Base-by-base conservation (phyloP, 83 land plant species). In the Picea abies region DNA sequence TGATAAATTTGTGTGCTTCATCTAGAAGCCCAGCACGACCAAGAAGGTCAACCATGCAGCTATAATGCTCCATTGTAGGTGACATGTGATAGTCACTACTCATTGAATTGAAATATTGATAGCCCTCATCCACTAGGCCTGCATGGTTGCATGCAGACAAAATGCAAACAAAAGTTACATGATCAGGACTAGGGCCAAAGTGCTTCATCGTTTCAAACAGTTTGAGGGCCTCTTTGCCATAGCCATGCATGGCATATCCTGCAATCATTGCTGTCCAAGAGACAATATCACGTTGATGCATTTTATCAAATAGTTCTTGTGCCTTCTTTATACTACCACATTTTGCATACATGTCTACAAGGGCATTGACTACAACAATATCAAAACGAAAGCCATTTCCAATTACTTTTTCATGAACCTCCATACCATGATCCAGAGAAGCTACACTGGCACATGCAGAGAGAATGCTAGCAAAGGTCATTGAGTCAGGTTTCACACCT, bases 381-480 rank as follows among this genome's bases (percentile, higher is more conserved):
- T 79, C 61, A 4, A 10, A 79, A 20, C 20, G 37, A 29, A 79
- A 79, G 4, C 65, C 67, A 35, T 62, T 17, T 62, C 49, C 61
- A 9, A 62, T 79, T 35, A 62, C 19, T 11, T 79, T 60, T 26
- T 62, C 80, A 62, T 79, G 80, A 20, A 79, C 29, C 16, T 79
- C 67, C 61, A 60, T 60, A 63, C 80, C 67, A 62, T 79, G 80
- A 16, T n/a, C 47, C 1, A 79, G 80, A 17, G 22, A 12, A 56
- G 39, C 16, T 63, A 79, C 60, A 44, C 78, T 63, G 41, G 61
- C 80, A 56, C 81, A 83, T 26, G 84, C 86, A n/a, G 70, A 81
- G 8, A 84, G 77, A 23, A 79, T 63, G 17, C 82, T 80, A 22
- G 78, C 72, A 79, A 88, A 79, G 16, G 87, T 85, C 14, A 84